phyloP scores from a whole-genome alignment of 177 flowering plant species.

The Tripterygium wilfordii region DNA sequence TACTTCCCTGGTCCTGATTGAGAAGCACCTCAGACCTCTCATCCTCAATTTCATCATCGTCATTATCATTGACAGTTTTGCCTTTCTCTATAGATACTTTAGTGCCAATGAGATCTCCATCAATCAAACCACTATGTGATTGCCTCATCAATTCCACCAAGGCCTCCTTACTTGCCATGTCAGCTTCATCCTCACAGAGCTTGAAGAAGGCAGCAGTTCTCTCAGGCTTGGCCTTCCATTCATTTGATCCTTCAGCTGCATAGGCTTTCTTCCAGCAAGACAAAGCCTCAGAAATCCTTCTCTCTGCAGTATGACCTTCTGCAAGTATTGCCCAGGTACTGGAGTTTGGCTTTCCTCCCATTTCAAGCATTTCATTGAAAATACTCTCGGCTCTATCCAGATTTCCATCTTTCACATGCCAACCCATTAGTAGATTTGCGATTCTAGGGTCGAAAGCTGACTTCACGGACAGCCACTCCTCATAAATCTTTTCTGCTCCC shows the following conservation, averaged over 20 bases:
- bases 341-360: slow-evolving; percentile 76
- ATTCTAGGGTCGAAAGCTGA: slow-evolving; percentile 63
- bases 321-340: slow-evolving; percentile 72
- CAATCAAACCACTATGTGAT: slow-evolving; percentile 22
- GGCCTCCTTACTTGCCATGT: slow-evolving; percentile 32
- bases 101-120: slow-evolving; percentile 10
- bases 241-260: slow-evolving; percentile 29
- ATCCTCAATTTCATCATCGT: slow-evolving; percentile 13
- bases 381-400: slow-evolving; percentile 50
- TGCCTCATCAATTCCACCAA: slow-evolving; percentile 45
- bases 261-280: slow-evolving; percentile 62
- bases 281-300: slow-evolving; percentile 52
- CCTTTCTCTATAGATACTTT: slow-evolving; percentile 9
- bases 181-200: slow-evolving; percentile 50
- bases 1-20: slow-evolving; percentile 17
- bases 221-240: slow-evolving; percentile 61
- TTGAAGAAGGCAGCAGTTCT: slow-evolving; percentile 30
- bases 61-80: slow-evolving; percentile 2
- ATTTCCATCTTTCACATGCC: slow-evolving; percentile 54
- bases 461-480: slow-evolving; percentile 63
- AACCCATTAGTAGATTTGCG: slow-evolving; percentile 53
- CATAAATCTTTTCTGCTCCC: slow-evolving; percentile 63
- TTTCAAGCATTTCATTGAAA: slow-evolving; percentile 42
- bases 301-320: slow-evolving; percentile 44
- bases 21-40: slow-evolving; percentile 30